Evolutionary conservation across 345 rosid genomes (phyloP).

Genomic region (Sisymbrium irio): DNA sequence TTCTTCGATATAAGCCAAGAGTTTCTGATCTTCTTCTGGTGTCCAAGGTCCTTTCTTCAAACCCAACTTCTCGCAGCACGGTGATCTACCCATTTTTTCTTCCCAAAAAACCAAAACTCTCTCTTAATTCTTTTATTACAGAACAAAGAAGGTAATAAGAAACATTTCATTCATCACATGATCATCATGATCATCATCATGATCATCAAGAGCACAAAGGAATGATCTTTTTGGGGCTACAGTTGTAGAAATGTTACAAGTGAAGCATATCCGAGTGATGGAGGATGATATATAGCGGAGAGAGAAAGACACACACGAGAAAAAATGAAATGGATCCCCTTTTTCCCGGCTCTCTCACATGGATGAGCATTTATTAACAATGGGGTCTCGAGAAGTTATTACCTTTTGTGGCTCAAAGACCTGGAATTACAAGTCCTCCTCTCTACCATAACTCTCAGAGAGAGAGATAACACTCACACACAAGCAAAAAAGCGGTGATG

Average conservation of each 20-base stretch:
- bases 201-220: constrained; percentile 4
- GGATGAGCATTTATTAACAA: constrained; percentile 36
- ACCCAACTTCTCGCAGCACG: constrained; percentile 81
- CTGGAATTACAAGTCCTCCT: constrained; percentile 23
- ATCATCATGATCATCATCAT: neutral
- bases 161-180: neutral
- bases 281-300: constrained; percentile 21
- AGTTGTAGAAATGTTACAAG: constrained; percentile 20
- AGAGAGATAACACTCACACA: constrained; percentile 7
- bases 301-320: constrained; percentile 24
- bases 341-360: constrained; percentile 34
- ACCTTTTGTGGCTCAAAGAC: constrained; percentile 35
- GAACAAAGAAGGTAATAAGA: neutral
- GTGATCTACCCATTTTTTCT: constrained; percentile 64
- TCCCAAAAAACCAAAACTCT: constrained; percentile 15
- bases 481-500: constrained; percentile 13
- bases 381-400: constrained; percentile 36
- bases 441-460: neutral
- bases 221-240: constrained; percentile 9
- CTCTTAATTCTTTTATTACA: neutral
- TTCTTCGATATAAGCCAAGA: constrained; percentile 79
- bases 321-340: constrained; percentile 25
- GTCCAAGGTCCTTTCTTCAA: constrained; percentile 98
- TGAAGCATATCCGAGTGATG: constrained; percentile 29
- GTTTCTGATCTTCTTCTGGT: constrained; percentile 92